These are phyloP conservation scores for Diplodia corticola DNA, from an alignment of 2,329 filamentous ascomycete genomes.

Conservation along the genomic window DNA sequence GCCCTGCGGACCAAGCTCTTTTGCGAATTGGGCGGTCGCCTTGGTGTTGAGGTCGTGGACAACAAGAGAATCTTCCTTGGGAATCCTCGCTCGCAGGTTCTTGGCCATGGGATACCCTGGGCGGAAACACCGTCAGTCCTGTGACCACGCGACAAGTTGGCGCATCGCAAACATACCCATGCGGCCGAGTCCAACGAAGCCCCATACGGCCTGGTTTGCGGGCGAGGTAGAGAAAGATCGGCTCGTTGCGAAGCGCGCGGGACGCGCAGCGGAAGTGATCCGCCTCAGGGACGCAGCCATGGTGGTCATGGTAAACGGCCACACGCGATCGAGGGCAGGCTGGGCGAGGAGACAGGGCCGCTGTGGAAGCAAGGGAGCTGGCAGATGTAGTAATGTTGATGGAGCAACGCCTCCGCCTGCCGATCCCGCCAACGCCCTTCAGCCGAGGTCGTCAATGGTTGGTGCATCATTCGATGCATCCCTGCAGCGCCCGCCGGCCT, in stretches of 20 bases:
- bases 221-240: constrained; percentile 47
- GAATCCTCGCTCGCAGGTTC: constrained; percentile 68
- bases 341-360: background rate
- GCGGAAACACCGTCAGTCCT: constrained; percentile 1
- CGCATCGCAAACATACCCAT: constrained; percentile 46
- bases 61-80: constrained; percentile 61
- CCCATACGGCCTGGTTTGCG: constrained; percentile 48
- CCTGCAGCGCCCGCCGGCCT: constrained; percentile 19
- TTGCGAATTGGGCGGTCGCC: constrained; percentile 57
- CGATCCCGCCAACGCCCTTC: constrained; percentile 11
- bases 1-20: constrained; percentile 52
- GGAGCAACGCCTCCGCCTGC: constrained; percentile 22
- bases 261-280: constrained; percentile 23
- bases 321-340: constrained; percentile 16
- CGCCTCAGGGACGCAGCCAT: constrained; percentile 28
- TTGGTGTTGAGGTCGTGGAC: constrained; percentile 66
- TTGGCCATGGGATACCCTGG: constrained; percentile 71
- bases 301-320: constrained; percentile 24
- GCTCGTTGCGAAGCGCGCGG: constrained; percentile 28
- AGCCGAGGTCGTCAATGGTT: constrained; percentile 22
- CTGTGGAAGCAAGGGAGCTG: constrained; percentile 18
- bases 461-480: constrained; percentile 22
- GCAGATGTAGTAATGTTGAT: constrained; percentile 5
- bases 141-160: constrained; percentile 15
- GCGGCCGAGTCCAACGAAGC: constrained; percentile 52